Evolutionary conservation across 495 filamentous ascomycete species (phyloP), one percentile per base, ranked within the genome.

Genomic region (Penicillium pancosmium): DNA sequence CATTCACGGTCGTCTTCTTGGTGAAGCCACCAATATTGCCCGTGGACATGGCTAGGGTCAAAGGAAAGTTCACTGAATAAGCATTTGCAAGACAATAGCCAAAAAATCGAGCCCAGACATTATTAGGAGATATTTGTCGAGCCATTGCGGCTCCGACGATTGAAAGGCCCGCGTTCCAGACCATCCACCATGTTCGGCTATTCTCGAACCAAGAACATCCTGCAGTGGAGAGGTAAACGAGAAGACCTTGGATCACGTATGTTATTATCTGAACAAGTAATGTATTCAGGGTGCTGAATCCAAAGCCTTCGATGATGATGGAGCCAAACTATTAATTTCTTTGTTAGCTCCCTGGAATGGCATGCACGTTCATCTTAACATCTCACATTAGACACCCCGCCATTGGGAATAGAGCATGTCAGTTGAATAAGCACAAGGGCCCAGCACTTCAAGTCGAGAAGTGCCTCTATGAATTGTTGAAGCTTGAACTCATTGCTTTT

Each of bases 11-110:
- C 3, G 59, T 47, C 33, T 57, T 61, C 53, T 68, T 68, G 13
- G 65, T 68, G 57, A 65, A 64, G 4, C 71, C 69, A 11, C 57
- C 69, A 5, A 63, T 65, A 43, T 72, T 72, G 5, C 59, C 54
- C n/a, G 52, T 44, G 5, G 34, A 48, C 31, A 73, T 59, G 0
- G 55, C 18, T 12, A 64, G 7, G 12, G 41, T 43, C 2, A 64
- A 12, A 2, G 61, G 61, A 27, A 60, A 53, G 11, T n/a, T 50
- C 8, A 38, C 56, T 1, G 56, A 36, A 31, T 21, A 60, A 0
- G 61, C 61, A 27, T n/a, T 50, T 2, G 43, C 33, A 5, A 62
- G 55, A 25, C 60, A 62, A 31, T 54, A 57, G 0, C 60, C 60
- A 41, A 50, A 41, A 13, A 54, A 58, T 5, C 60, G 60, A 16